Evolutionary conservation across 352 stramenopile species (phyloP).

Genomic region (Phytophthora kernoviae): DNA sequence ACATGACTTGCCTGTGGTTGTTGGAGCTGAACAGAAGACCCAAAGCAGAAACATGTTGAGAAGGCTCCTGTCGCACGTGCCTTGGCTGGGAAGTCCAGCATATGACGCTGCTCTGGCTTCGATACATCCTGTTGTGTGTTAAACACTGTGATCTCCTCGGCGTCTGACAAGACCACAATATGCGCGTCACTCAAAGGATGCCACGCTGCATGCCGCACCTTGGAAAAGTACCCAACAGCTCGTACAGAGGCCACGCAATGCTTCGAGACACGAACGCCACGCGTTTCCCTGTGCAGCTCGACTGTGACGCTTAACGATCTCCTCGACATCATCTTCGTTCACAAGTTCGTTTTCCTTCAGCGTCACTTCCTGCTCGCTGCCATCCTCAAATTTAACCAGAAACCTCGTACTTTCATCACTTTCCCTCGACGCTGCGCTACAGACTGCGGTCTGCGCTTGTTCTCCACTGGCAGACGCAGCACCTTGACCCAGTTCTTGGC

Average conservation of each 20-base stretch:
- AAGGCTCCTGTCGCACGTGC: constrained; percentile 30
- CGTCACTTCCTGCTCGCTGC: constrained; percentile 31
- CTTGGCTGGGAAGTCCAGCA: constrained; percentile 53
- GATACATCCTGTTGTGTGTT: constrained; percentile 67
- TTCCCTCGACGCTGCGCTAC: constrained; percentile 12
- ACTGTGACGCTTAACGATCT: constrained; percentile 34
- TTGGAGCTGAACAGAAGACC: constrained; percentile 37
- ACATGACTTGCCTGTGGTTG: constrained; percentile 23
- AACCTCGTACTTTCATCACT: constrained; percentile 32
- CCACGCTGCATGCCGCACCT: constrained; percentile 64
- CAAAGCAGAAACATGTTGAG: constrained; percentile 67
- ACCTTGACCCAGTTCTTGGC: constrained; percentile 69
- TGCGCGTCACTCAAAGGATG: constrained; percentile 76
- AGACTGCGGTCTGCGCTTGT: constrained; percentile 21
- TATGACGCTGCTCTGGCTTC: constrained; percentile 74
- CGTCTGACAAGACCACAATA: constrained; percentile 74
- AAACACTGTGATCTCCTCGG: constrained; percentile 76
- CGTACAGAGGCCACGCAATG: constrained; percentile 54
- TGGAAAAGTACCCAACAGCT: constrained; percentile 61
- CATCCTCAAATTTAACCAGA: constrained; percentile 56
- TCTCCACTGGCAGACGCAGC: constrained; percentile 46
- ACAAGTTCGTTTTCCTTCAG: constrained; percentile 26
- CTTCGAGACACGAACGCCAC: constrained; percentile 59
- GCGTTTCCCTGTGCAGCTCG: constrained; percentile 19
- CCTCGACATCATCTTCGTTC: constrained; percentile 23